phyloP scores from a whole-genome alignment of 2,329 filamentous ascomycete species.

The Akanthomyces dipterigenus region DNA sequence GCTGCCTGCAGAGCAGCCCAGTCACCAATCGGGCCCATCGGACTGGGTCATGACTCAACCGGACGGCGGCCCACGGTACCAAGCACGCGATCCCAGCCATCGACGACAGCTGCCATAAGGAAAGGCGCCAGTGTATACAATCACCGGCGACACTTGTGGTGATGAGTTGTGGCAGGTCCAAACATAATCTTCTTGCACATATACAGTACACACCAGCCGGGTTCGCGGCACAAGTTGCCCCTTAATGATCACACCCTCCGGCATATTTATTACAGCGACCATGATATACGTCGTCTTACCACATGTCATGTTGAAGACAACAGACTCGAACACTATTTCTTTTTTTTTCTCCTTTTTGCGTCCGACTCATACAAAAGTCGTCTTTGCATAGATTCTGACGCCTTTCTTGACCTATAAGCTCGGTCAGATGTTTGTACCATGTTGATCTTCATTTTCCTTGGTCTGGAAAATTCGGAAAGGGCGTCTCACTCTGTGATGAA shows the following conservation, averaged over 20 bases:
- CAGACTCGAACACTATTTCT: slow-evolving; percentile 3
- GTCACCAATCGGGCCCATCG: slow-evolving; percentile 41
- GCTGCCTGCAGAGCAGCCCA: slow-evolving; percentile 53
- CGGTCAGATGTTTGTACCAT: slow-evolving; percentile 5
- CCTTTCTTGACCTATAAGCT: slow-evolving; percentile 17
- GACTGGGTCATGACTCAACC: slow-evolving; percentile 46
- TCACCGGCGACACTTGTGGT: slow-evolving; percentile 6
- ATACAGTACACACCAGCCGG: slow-evolving; percentile 2
- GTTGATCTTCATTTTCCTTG: not conserved
- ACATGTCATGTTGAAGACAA: slow-evolving; percentile 9
- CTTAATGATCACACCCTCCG: slow-evolving; percentile 1
- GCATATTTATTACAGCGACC: slow-evolving; percentile 5
- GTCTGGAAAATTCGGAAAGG: not conserved
- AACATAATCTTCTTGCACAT: slow-evolving; percentile 13
- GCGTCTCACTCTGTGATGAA: not conserved
- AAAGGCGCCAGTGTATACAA: slow-evolving; percentile 1
- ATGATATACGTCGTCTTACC: not conserved
- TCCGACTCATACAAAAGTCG: slow-evolving; percentile 12
- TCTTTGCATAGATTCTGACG: slow-evolving; percentile 29
- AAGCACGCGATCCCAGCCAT: slow-evolving; percentile 39
- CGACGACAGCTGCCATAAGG: slow-evolving; percentile 30
- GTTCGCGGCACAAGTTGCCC: not conserved
- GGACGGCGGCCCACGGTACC: slow-evolving; percentile 33
- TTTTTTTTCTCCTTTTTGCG: slow-evolving; percentile 4
- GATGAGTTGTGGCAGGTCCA: slow-evolving; percentile 14